phyloP scores from a whole-genome alignment of 306 rosid species.

The Castanea crenata region DNA sequence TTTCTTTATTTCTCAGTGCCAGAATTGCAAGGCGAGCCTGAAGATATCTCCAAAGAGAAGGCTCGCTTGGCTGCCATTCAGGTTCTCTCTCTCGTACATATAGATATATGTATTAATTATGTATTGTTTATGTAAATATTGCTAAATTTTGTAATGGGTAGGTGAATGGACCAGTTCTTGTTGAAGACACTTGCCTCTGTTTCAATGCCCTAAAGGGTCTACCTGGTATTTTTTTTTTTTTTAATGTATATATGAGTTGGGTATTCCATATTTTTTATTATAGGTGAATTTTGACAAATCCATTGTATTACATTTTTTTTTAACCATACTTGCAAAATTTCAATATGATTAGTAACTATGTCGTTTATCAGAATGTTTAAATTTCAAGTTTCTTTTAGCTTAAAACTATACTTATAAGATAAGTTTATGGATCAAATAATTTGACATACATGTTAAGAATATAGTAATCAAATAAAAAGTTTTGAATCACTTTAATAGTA shows the following conservation, averaged over 20 bases:
- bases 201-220: slow-evolving; percentile 97
- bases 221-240: slow-evolving; percentile 53
- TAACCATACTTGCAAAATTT: too few relatives aligned
- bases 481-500: too few relatives aligned
- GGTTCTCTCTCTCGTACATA: slow-evolving; percentile 39
- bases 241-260: slow-evolving; percentile 2
- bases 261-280: too few relatives aligned
- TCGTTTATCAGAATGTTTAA: too few relatives aligned
- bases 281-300: too few relatives aligned
- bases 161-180: slow-evolving; percentile 96
- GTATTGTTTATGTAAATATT: not conserved
- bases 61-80: slow-evolving; percentile 86
- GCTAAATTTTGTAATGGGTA: slow-evolving; percentile 19
- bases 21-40: slow-evolving; percentile 97
- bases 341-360: too few relatives aligned
- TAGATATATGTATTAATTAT: not conserved
- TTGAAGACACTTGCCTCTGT: slow-evolving; percentile 97
- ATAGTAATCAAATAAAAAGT: too few relatives aligned
- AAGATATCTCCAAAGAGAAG: slow-evolving; percentile 91
- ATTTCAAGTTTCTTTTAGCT: too few relatives aligned
- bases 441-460: too few relatives aligned
- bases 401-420: too few relatives aligned
- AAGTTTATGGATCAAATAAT: too few relatives aligned
- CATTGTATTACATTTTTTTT: too few relatives aligned
- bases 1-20: slow-evolving; percentile 53